Base-by-base conservation (phyloP, 306 rosid species). In the Phaseolus lunatus region DNA sequence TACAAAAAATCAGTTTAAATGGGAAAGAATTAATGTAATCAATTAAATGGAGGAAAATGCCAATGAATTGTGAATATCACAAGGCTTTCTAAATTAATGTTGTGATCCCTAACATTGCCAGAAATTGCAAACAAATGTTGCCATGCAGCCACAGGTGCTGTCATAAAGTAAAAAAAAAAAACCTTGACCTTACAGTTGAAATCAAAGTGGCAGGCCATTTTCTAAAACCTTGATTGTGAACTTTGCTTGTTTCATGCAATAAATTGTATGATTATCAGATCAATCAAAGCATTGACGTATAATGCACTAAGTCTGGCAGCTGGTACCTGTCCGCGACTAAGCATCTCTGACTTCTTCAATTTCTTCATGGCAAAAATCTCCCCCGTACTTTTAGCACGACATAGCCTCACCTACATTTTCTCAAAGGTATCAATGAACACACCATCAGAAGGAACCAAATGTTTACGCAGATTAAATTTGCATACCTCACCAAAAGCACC, bases 241-340 rank as follows among this genome's bases (percentile, higher is more conserved):
- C 31, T 73, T 41, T 41, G 57, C 45, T 48, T 52, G 39, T 53
- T 70, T 63, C 33, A 5, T 20, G 37, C 47, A 37, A 4, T 43
- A 53, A 68, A 24, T 41, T 53, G 49, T 6, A 45, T 33, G 48
- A 67, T 16, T 22, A 59, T 57, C 43, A 83, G 20, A 65, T 54
- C 37, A 24, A 72, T 54, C 37, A 24, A 35, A 29, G 73, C 33
- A 67, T 45, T 15, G 15, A 44, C 67, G n/a, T 45, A 45, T 45
- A 9, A 43, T 75, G 66, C 35, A 37, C 19, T 16, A 83, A 31
- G 48, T 73, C 61, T 62, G 72, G 54, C 14, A 54, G 44, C 19
- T 2, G 47, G 71, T 85, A 96, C 99, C 99, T 96, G 99, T 70
- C 99, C 99, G n/a, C 99, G 98, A 80, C 97, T 92, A 86, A 96